These are phyloP conservation scores for Microbotryomycetes sp. DNA, from an alignment of 1,284 basidiomycete species.

Conservation along the genomic window DNA sequence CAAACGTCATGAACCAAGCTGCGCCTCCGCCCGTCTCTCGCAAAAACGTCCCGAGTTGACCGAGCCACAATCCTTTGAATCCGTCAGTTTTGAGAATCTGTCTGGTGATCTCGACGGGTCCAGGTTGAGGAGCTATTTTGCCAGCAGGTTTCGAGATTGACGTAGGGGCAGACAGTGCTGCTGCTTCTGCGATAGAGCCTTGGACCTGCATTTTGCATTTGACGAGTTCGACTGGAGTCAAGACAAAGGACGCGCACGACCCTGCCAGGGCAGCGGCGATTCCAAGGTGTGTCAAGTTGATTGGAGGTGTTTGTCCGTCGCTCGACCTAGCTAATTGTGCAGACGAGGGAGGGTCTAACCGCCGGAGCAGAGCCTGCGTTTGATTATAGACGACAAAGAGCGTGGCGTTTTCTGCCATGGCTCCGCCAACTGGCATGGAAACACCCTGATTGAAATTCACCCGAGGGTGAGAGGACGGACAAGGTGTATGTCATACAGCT, in stretches of 20 bases:
- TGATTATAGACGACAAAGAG: constrained; percentile 82
- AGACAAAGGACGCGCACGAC: constrained; percentile 68
- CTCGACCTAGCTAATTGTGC: neutral
- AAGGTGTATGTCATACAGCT: constrained; percentile 9
- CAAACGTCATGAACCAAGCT: constrained; percentile 83
- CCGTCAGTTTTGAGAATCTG: constrained; percentile 61
- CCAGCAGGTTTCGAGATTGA: constrained; percentile 31
- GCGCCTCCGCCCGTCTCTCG: constrained; percentile 80
- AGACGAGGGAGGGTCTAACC: constrained; percentile 20
- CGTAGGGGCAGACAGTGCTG: constrained; percentile 25
- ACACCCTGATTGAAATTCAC: constrained; percentile 54
- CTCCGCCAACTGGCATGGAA: constrained; percentile 77
- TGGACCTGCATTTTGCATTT: constrained; percentile 97
- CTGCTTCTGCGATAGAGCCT: constrained; percentile 51
- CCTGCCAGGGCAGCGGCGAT: constrained; percentile 74
- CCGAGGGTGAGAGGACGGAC: neutral
- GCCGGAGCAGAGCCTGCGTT: constrained; percentile 59
- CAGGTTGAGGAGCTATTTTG: constrained; percentile 40
- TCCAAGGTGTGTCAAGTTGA: constrained; percentile 59
- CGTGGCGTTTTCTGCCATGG: constrained; percentile 83
- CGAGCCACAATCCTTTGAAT: constrained; percentile 72
- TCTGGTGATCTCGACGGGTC: constrained; percentile 62
- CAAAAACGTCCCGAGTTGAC: constrained; percentile 75
- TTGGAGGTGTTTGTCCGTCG: constrained; percentile 33
- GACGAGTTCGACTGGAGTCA: constrained; percentile 86